Evolutionary conservation across 2,329 filamentous ascomycete species (phyloP).

Genomic region (Cryphonectria radicalis): DNA sequence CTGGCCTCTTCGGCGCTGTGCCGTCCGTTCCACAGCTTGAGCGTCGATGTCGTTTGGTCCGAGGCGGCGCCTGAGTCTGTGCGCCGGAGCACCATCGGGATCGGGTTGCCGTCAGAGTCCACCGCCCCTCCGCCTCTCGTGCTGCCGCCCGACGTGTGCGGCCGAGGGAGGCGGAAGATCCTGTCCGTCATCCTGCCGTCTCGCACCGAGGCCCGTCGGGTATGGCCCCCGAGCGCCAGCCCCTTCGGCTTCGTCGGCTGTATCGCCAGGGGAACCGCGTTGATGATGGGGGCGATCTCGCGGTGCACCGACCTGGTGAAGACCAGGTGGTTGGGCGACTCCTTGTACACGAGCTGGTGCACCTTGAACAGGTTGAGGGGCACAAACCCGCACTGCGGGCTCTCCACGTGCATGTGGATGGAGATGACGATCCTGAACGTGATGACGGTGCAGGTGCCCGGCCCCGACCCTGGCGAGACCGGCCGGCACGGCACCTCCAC

Average conservation of each 20-base stretch:
- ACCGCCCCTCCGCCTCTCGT: slow-evolving; percentile 30
- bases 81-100: slow-evolving; percentile 34
- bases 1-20: slow-evolving; percentile 28
- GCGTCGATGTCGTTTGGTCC: slow-evolving; percentile 39
- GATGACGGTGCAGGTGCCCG: slow-evolving; percentile 37
- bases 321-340: slow-evolving; percentile 57
- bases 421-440: slow-evolving; percentile 54
- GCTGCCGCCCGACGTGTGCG: slow-evolving; percentile 19
- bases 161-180: slow-evolving; percentile 23
- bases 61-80: slow-evolving; percentile 35
- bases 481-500: slow-evolving; percentile 48
- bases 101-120: slow-evolving; percentile 39
- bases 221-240: slow-evolving; percentile 17
- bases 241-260: slow-evolving; percentile 26
- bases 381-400: slow-evolving; percentile 50
- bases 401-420: slow-evolving; percentile 50
- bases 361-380: slow-evolving; percentile 57
- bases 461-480: slow-evolving; percentile 33
- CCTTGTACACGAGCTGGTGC: slow-evolving; percentile 61
- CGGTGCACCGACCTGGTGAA: slow-evolving; percentile 65
- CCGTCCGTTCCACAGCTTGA: slow-evolving; percentile 39
- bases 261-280: slow-evolving; percentile 36
- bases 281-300: slow-evolving; percentile 59
- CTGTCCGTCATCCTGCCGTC: slow-evolving; percentile 14
- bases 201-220: slow-evolving; percentile 24